Conservation (phyloP, 1,284 basidiomycete species). For the Cutaneotrichosporon spelunceum region DNA sequence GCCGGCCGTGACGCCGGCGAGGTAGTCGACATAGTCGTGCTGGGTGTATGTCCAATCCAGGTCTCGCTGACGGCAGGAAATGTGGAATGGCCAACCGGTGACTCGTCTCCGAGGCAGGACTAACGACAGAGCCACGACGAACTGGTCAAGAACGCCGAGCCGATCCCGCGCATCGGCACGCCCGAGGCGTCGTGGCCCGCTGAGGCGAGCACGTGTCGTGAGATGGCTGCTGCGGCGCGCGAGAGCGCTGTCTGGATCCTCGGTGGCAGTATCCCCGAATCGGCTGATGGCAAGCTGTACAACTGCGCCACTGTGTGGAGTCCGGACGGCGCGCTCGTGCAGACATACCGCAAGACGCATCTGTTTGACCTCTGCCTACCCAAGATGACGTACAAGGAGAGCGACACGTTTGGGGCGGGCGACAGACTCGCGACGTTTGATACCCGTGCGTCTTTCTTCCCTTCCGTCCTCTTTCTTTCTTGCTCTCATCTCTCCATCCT, state of each 20-base stretch:
- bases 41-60: constrained; percentile 10
- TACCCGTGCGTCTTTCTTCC: constrained; percentile 54
- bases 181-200: constrained; percentile 2
- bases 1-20: constrained; percentile 8
- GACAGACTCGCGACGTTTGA: constrained; percentile 71
- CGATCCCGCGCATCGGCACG: constrained; percentile 12
- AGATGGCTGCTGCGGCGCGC: constrained; percentile 72
- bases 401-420: constrained; percentile 62
- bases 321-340: constrained; percentile 61
- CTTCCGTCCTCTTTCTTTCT: neutral
- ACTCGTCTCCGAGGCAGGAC: neutral
- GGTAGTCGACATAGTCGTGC: constrained; percentile 16
- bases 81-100: constrained; percentile 17
- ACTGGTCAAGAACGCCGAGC: constrained; percentile 13
- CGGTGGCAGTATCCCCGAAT: constrained; percentile 79
- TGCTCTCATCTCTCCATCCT: neutral
- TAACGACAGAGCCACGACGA: constrained; percentile 8
- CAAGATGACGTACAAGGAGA: constrained; percentile 84
- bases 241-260: constrained; percentile 74
- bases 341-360: constrained; percentile 81
- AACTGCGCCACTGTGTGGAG: constrained; percentile 84
- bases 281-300: constrained; percentile 63
- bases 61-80: constrained; percentile 15
- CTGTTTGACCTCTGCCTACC: constrained; percentile 93
- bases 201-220: constrained; percentile 60